Percentiles rank a stretch among this genome's conserved stretches.
These are phyloP conservation scores for Mycena indigotica DNA, from an alignment of 768 basidiomycete genomes.

Conservation along the genomic window DNA sequence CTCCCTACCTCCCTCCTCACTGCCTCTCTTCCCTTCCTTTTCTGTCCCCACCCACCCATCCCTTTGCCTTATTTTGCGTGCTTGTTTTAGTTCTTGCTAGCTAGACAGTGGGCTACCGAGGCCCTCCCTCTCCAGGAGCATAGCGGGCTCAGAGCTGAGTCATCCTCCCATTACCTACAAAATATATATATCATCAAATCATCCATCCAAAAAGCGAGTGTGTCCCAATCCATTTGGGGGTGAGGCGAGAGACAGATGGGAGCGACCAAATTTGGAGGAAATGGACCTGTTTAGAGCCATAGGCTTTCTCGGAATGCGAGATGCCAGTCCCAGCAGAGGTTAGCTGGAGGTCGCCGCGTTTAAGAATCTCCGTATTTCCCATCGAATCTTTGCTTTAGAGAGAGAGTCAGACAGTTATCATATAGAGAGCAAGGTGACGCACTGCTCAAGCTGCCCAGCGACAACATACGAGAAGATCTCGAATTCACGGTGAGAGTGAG, in stretches of 20 bases:
- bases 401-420: neutral
- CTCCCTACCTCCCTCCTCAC: too few relatives aligned
- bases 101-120: too few relatives aligned
- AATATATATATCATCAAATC: too few relatives aligned
- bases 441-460: conserved; percentile 81
- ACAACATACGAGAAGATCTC: conserved; percentile 94
- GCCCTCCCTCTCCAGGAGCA: too few relatives aligned
- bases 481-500: conserved; percentile 80
- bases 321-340: conserved; percentile 92
- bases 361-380: conserved; percentile 86
- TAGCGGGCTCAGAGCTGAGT: too few relatives aligned
- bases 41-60: too few relatives aligned
- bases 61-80: too few relatives aligned
- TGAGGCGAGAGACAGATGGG: conserved; percentile 45
- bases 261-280: conserved; percentile 58
- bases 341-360: conserved; percentile 87
- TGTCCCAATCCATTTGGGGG: too few relatives aligned
- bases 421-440: conserved; percentile 27
- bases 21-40: too few relatives aligned
- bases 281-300: conserved; percentile 46
- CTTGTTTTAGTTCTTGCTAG: too few relatives aligned
- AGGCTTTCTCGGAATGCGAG: conserved; percentile 65
- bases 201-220: too few relatives aligned
- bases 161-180: too few relatives aligned
- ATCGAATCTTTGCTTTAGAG: conserved; percentile 80